Conservation (phyloP, 495 filamentous ascomycete species). For the Podospora conica region DNA sequence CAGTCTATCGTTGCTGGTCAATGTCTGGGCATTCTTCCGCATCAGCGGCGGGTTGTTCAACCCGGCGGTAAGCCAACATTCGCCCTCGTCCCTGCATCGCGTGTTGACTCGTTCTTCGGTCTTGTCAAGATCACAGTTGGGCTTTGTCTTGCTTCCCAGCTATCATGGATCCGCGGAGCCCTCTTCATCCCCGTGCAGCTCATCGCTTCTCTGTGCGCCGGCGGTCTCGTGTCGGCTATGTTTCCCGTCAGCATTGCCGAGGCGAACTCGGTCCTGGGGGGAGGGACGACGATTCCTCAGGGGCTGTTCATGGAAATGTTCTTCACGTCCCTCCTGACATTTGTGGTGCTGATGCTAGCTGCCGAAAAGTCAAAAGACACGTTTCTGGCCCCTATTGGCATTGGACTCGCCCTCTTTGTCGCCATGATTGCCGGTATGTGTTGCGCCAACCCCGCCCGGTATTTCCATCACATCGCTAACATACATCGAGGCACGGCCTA, state of each 20-base stretch:
- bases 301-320: conserved; percentile 70
- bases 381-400: conserved; percentile 66
- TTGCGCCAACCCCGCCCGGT: background rate
- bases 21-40: conserved; percentile 62
- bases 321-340: conserved; percentile 63
- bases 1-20: conserved; percentile 59
- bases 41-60: conserved; percentile 62
- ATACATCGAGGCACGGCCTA: conserved; percentile 37
- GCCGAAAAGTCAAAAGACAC: conserved; percentile 70
- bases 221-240: conserved; percentile 45
- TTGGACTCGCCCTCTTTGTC: conserved; percentile 64
- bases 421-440: conserved; percentile 52
- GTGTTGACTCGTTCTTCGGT: background rate
- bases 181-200: conserved; percentile 50
- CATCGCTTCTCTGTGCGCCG: conserved; percentile 47
- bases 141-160: conserved; percentile 43
- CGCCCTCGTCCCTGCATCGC: background rate
- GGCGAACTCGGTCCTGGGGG: conserved; percentile 50
- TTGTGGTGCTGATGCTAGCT: conserved; percentile 70
- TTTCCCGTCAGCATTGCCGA: conserved; percentile 45
- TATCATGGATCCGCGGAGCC: conserved; percentile 40
- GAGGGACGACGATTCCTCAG: conserved; percentile 51
- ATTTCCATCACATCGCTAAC: background rate
- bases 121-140: conserved; percentile 39
- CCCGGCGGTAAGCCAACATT: conserved; percentile 45